Percentiles rank a stretch among this genome's conserved stretches.
Evolutionary conservation across 805 yeast genomes (phyloP).

Genomic region (Priceomyces carsonii): DNA sequence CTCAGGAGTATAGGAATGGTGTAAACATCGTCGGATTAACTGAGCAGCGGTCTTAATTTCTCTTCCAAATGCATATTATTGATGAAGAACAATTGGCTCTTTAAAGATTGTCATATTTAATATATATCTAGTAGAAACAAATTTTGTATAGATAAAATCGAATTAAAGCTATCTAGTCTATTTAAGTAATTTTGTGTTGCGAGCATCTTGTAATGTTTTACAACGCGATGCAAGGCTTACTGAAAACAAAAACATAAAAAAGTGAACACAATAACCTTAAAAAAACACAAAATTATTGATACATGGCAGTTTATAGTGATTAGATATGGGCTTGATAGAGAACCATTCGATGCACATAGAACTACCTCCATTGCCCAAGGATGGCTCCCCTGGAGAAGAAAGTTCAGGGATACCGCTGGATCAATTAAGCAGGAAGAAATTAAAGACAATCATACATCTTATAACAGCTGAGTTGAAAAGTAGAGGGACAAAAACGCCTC

Average conservation of each 20-base stretch:
- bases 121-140: no score
- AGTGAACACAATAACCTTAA: not conserved
- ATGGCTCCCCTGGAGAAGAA: not conserved
- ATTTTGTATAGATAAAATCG: no score
- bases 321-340: not conserved
- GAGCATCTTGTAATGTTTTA: no score
- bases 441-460: conserved; percentile 65
- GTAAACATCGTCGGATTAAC: no score
- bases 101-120: no score
- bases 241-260: conserved; percentile 1
- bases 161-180: no score
- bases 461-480: conserved; percentile 68
- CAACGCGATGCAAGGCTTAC: no score
- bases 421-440: conserved; percentile 61
- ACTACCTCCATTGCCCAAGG: conserved; percentile 10
- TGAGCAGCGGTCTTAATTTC: no score
- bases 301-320: not conserved
- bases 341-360: conserved; percentile 5
- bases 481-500: conserved; percentile 76
- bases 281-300: not conserved
- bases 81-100: no score
- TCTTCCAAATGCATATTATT: no score
- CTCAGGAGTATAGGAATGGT: no score
- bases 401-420: conserved; percentile 14
- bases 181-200: no score